Conservation (phyloP, 2,329 filamentous ascomycete genomes). For the Pseudogymnoascus sp. region DNA sequence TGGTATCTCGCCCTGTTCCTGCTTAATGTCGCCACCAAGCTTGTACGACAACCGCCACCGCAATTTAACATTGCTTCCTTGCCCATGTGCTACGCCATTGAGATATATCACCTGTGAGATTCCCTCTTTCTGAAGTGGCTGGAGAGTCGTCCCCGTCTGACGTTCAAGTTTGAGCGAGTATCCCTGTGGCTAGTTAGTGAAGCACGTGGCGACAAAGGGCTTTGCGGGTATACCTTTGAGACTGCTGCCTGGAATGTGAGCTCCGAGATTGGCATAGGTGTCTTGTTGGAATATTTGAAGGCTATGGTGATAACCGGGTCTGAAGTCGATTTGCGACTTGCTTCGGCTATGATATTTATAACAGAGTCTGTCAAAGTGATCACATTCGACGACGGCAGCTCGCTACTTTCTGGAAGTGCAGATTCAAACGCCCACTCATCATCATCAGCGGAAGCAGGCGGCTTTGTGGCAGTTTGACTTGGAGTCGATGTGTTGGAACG, state of each 20-base stretch:
- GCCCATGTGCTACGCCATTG: slow-evolving; percentile 59
- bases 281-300: slow-evolving; percentile 79
- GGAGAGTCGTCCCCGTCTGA: slow-evolving; percentile 70
- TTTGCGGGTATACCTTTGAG: slow-evolving; percentile 60
- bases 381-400: slow-evolving; percentile 40
- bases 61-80: slow-evolving; percentile 76
- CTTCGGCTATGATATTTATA: slow-evolving; percentile 66
- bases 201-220: neutral
- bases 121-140: slow-evolving; percentile 60
- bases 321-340: slow-evolving; percentile 44
- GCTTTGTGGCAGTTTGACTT: slow-evolving; percentile 29
- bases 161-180: slow-evolving; percentile 75
- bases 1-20: slow-evolving; percentile 78
- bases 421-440: slow-evolving; percentile 95
- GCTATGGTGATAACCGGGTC: slow-evolving; percentile 53
- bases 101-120: slow-evolving; percentile 76
- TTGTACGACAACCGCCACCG: slow-evolving; percentile 82
- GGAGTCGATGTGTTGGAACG: slow-evolving; percentile 15
- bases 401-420: slow-evolving; percentile 59
- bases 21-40: slow-evolving; percentile 55
- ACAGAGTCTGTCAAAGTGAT: slow-evolving; percentile 60
- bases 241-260: slow-evolving; percentile 89
- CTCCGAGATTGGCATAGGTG: slow-evolving; percentile 61
- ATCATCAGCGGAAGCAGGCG: slow-evolving; percentile 49
- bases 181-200: slow-evolving; percentile 43